Evolutionary conservation across 2,329 filamentous ascomycete species (phyloP), one percentile per base, ranked within the genome.

Genomic region (Colletotrichum destructivum): DNA sequence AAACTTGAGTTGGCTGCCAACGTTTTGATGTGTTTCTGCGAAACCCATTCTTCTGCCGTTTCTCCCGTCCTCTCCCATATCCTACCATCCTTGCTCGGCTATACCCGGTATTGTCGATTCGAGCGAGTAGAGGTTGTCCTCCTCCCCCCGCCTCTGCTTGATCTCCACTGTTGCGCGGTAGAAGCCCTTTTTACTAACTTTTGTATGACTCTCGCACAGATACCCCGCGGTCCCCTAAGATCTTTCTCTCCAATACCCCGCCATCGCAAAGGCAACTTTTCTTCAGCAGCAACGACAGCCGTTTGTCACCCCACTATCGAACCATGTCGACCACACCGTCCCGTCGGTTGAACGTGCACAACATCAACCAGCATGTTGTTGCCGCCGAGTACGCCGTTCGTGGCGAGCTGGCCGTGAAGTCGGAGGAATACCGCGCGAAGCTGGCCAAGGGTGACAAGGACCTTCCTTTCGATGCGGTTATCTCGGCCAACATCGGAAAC

Each of bases 401-500:
- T 77, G 96, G 96, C 79, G 96, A 98, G 84, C 90, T 99, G 75
- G 96, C 96, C 69, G 93, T 97, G 81, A 94, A 94, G 85, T 96
- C 95, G 16, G 96, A 99, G 85, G 89, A 94, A 83, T 98, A 96
- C 85, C 92, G 96, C 72, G 92, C 92, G 65, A 88, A 89, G 78
- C 87, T 98, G 72, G 85, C 86, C 75, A 88, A 90, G 74, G 90
- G 88, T 77, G 87, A 82, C 76, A 82, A 78, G 70, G 81, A 82
- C 79, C 88, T 98, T 62, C 96, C 96, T 60, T 99, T 99, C 83
- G 88, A 94, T 78, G 89, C 94, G 72, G 92, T 99, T 83, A 96
- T 99, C 85, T 95, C 94, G 74, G 96, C 96, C 84, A 99, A 99
- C 86, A 99, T 99, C 79, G 96, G 96, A 80, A 99, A 99, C 87